Conservation (phyloP, 1,284 basidiomycete species). For the Ceratobasidium sp. region DNA sequence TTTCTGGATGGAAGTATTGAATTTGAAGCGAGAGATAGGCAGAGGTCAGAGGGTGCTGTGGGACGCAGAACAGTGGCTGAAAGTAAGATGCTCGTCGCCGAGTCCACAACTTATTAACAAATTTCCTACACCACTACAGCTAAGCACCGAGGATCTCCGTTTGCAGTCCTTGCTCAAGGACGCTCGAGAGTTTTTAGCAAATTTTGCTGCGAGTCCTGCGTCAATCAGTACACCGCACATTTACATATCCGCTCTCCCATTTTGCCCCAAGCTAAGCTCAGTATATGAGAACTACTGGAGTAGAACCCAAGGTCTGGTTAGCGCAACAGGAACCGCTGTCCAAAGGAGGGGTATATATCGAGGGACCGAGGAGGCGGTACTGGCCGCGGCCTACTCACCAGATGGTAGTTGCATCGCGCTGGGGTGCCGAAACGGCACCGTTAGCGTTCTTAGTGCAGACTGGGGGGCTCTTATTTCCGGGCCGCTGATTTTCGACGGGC, state of each 20-base stretch:
- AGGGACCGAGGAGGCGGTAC: too few species aligned
- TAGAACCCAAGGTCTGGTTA: not conserved
- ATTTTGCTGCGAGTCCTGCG: not conserved
- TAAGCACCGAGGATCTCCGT: not conserved
- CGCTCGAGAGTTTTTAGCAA: not conserved
- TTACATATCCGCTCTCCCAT: constrained; percentile 13
- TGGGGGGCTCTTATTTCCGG: too few species aligned
- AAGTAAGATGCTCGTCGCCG: not conserved
- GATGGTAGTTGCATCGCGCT: too few species aligned
- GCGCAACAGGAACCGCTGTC: not conserved
- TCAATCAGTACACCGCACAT: constrained; percentile 4
- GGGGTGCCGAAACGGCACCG: too few species aligned
- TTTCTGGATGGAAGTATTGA: constrained; percentile 17
- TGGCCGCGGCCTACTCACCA: too few species aligned
- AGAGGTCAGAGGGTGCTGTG: not conserved
- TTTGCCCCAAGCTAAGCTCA: constrained; percentile 1
- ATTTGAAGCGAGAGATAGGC: not conserved
- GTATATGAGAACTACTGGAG: not conserved
- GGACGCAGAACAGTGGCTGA: not conserved
- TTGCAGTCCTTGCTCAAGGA: not conserved
- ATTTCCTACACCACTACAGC: not conserved
- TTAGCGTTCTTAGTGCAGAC: too few species aligned
- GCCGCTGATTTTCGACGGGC: too few species aligned
- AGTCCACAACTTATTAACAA: not conserved
- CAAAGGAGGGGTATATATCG: too few species aligned